Evolutionary conservation across 352 stramenopile genomes (phyloP), one percentile per base, ranked within the genome.

Genomic region (Hyphochytrium catenoides): DNA sequence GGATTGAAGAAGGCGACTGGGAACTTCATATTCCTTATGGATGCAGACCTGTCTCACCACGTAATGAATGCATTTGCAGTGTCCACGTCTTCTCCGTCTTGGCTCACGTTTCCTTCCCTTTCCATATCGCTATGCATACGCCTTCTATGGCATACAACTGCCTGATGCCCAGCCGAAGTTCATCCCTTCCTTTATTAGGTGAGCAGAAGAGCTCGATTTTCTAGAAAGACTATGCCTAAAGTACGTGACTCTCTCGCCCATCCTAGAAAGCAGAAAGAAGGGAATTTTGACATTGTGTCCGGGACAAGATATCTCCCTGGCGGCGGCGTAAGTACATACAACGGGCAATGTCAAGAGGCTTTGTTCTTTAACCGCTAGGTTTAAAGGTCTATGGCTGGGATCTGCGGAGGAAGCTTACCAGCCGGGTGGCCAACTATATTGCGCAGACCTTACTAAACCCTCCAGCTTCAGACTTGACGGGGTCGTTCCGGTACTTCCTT

Each of bases 101-200:
- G 41, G 28, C 24, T 19, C 31, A 33, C n/a, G 4, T 8, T 16
- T 33, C 26, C 18, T 34, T 1, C 17, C 12, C 14, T 27, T 2
- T 23, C 20, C n/a, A 23, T 4, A 6, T 16, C 28, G 12, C 31
- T 29, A 36, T 43, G 33, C 18, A 9, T 50, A 14, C 31, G 8
- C 21, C 5, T 31, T 9, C 14, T n/a, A 36, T 18, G 27, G 6
- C 8, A 9, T 12, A 12, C 44, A 9, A 11, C 43, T n/a, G n/a
- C n/a, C n/a, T n/a, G n/a, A n/a, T n/a, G n/a, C n/a, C n/a, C n/a
- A 85, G 67, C 88, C 88, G 24, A 96, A 95, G 56, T 95, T 94
- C 44, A 96, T 96, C 47, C 77, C 82, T 2, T 55, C 93, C 41
- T 79, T 87, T 41, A 84, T 84, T 50, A 54, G 59, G 67, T 76